Base-by-base conservation (phyloP, 192 early-diverging fungal species). In the Coemansia sp. region DNA sequence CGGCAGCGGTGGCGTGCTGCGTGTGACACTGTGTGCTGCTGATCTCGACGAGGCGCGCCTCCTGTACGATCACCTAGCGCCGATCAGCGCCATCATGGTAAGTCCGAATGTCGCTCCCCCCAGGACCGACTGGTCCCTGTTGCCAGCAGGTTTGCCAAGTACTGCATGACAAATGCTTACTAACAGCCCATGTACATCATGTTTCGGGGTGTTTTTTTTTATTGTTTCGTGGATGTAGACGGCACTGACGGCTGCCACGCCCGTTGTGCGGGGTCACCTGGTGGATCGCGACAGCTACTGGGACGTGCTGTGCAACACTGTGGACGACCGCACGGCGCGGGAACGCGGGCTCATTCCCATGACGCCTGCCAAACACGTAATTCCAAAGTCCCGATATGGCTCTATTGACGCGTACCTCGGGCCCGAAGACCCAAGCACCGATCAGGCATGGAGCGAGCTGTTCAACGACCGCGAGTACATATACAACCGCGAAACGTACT, bases 211-310 rank as follows among this genome's bases (percentile, higher is more conserved):
- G 10, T 19, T 8, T 42, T 36, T 25, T 25, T 26, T 23, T n/a
- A 18, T 34, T 19, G 12, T n/a, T 20, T 16, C 37, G 21, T 3
- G 37, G 14, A 3, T 39, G 37, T 66, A 66, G 63, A 72, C 93
- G 46, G 92, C 96, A 12, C 64, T 99, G 51, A 86, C 90, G 0
- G 96, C 92, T 0, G 87, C 87, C 26, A 82, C 92, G 12, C 96
- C 96, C 11, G 89, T 94, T 25, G 94, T 85, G 50, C 79, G 88
- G 14, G 96, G 96, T n/a, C 86, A 90, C 63, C 57, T 99, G 53
- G 82, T 87, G 6, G 91, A 94, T 65, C 87, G 94, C 0, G 96
- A 99, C 64, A 88, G 89, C 70, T 82, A 94, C 68, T 99, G 96
- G 96, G 89, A 96, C 57, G 91, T 96, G 19, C 96, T 94, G 64